phyloP scores from a whole-genome alignment of 2,329 filamentous ascomycete genomes.

The Diplodia seriata region DNA sequence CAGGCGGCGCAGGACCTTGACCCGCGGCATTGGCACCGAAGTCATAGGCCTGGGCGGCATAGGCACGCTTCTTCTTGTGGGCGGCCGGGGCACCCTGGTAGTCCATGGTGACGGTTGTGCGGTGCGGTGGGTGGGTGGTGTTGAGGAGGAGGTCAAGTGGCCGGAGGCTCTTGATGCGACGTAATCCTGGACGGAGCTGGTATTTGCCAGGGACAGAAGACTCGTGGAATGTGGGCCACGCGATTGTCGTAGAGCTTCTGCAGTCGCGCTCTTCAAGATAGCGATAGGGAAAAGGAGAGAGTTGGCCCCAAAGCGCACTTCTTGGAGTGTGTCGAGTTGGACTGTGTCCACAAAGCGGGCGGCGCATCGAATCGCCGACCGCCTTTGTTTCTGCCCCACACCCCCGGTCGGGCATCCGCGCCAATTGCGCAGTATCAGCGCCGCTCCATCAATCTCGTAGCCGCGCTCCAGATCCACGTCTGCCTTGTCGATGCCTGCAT shows the following conservation, averaged over 20 bases:
- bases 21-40: conserved; percentile 79
- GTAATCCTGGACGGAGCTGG: conserved; percentile 29
- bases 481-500: neutral
- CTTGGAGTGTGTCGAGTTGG: neutral
- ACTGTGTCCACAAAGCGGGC: conserved; percentile 26
- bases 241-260: neutral
- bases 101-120: conserved; percentile 25
- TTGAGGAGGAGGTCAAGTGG: conserved; percentile 28
- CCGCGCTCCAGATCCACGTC: neutral
- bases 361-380: conserved; percentile 20
- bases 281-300: conserved; percentile 9
- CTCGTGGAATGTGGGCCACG: conserved; percentile 23
- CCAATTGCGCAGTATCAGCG: conserved; percentile 1
- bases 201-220: conserved; percentile 20
- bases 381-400: conserved; percentile 23
- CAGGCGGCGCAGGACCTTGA: conserved; percentile 53
- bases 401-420: conserved; percentile 8
- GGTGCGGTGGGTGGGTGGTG: conserved; percentile 16
- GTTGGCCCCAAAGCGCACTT: conserved; percentile 7
- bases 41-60: conserved; percentile 93
- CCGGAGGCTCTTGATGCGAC: conserved; percentile 33
- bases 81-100: conserved; percentile 30
- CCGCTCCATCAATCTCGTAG: neutral
- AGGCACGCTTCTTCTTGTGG: conserved; percentile 87
- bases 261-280: neutral